Percentiles rank a stretch among this genome's conserved stretches.
Conservation (phyloP, 805 yeast species). For the Starmerella riodocensis region DNA sequence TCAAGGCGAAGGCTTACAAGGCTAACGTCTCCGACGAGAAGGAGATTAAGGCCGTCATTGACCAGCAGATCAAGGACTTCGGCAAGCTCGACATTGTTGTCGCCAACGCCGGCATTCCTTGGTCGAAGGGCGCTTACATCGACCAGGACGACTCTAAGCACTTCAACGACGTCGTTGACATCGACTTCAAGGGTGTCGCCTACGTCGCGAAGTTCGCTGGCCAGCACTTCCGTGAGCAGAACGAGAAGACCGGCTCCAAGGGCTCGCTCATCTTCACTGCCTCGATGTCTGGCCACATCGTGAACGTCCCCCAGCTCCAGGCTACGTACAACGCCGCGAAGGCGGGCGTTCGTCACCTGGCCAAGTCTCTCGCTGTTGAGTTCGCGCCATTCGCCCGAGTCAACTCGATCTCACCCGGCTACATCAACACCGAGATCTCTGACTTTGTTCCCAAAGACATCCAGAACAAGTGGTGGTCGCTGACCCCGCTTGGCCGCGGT, state of each 20-base stretch:
- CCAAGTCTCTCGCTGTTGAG: conserved; percentile 69
- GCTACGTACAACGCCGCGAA: conserved; percentile 78
- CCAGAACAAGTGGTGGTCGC: conserved; percentile 37
- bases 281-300: conserved; percentile 81
- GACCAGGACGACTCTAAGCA: conserved; percentile 39
- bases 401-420: conserved; percentile 76
- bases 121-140: conserved; percentile 53
- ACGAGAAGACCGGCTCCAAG: conserved; percentile 29
- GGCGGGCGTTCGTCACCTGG: conserved; percentile 68
- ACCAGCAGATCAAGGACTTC: conserved; percentile 48
- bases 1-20: conserved; percentile 51
- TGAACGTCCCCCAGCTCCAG: conserved; percentile 75
- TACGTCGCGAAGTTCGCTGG: conserved; percentile 70
- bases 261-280: conserved; percentile 80
- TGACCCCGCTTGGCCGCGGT: conserved; percentile 46
- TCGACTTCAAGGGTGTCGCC: conserved; percentile 70
- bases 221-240: conserved; percentile 51
- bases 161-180: conserved; percentile 61
- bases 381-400: conserved; percentile 86
- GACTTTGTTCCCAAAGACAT: conserved; percentile 36
- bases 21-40: conserved; percentile 41
- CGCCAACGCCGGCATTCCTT: conserved; percentile 81
- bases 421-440: conserved; percentile 59
- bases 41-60: conserved; percentile 38
- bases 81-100: conserved; percentile 73